These are phyloP conservation scores for Bauhinia variegata DNA, from an alignment of 306 rosid genomes.

Conservation along the genomic window DNA sequence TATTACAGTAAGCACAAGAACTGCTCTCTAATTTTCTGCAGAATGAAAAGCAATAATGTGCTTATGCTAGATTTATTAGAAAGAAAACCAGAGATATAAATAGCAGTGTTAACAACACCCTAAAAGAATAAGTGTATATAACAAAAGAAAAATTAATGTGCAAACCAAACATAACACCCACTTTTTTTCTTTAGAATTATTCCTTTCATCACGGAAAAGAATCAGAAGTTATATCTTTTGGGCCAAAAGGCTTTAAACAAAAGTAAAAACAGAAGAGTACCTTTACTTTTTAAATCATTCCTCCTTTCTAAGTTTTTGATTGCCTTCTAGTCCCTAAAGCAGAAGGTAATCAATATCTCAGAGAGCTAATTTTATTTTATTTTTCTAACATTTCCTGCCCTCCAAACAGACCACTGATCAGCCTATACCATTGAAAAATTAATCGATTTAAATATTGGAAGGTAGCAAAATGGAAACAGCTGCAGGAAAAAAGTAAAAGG, in stretches of 20 bases:
- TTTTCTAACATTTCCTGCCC: constrained; percentile 2
- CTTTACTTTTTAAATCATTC: neutral
- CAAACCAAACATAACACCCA: too few species aligned
- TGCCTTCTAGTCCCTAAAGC: constrained; percentile 1
- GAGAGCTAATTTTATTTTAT: neutral
- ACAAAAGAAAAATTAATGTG: too few species aligned
- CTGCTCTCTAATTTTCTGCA: neutral
- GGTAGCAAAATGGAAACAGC: neutral
- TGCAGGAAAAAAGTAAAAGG: neutral
- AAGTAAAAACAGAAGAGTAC: too few species aligned
- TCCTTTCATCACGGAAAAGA: too few species aligned
- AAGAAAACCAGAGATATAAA: too few species aligned
- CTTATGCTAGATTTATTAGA: too few species aligned
- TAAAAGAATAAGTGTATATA: too few species aligned
- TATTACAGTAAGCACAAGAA: constrained; percentile 1
- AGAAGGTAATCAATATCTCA: neutral
- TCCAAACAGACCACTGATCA: neutral
- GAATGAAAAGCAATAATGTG: neutral
- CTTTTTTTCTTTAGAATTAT: too few species aligned
- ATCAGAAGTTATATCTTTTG: too few species aligned
- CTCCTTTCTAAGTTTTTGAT: neutral
- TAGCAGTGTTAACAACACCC: too few species aligned
- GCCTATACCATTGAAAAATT: neutral
- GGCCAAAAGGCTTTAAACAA: too few species aligned
- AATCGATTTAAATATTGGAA: constrained; percentile 19